A percentile compares a stretch with the other conserved stretches of the same genome.
Evolutionary conservation across 768 basidiomycete species (phyloP).

Genomic region (Naganishia friedmannii): DNA sequence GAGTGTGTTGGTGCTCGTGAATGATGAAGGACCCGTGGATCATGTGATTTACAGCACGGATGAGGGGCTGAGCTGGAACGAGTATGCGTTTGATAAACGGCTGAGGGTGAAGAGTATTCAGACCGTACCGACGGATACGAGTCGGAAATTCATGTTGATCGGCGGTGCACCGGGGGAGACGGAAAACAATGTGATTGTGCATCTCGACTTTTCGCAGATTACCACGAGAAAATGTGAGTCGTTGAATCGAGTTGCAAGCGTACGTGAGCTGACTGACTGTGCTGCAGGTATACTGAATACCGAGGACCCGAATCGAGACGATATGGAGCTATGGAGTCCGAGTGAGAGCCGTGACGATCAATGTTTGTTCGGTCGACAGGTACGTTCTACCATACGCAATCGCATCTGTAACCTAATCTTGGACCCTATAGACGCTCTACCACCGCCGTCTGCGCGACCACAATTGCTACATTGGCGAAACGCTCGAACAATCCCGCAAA

Average conservation of each 20-base stretch:
- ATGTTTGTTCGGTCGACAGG: slow-evolving; percentile 90
- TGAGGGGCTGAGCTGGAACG: slow-evolving; percentile 81
- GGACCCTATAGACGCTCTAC: slow-evolving; percentile 67
- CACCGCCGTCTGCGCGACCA: slow-evolving; percentile 76
- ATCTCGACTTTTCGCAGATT: slow-evolving; percentile 82
- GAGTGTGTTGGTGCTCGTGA: slow-evolving; percentile 85
- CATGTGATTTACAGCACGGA: slow-evolving; percentile 84
- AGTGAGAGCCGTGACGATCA: slow-evolving; percentile 79
- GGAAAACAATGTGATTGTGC: slow-evolving; percentile 64
- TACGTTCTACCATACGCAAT: slow-evolving; percentile 43
- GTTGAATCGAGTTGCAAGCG: neutral
- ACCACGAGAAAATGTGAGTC: slow-evolving; percentile 71
- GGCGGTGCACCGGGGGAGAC: slow-evolving; percentile 60
- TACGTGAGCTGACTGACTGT: neutral
- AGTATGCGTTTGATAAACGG: slow-evolving; percentile 78
- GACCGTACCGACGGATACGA: slow-evolving; percentile 85
- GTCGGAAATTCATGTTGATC: slow-evolving; percentile 82
- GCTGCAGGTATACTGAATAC: slow-evolving; percentile 64
- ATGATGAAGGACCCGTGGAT: slow-evolving; percentile 90
- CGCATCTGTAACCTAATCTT: neutral
- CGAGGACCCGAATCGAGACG: slow-evolving; percentile 75
- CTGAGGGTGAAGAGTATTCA: slow-evolving; percentile 73
- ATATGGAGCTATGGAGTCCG: slow-evolving; percentile 97
- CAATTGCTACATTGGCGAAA: slow-evolving; percentile 78
- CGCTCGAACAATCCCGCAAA: slow-evolving; percentile 59